A percentile compares a stretch with the other conserved stretches of the same genome.
phyloP scores from a whole-genome alignment of 768 basidiomycete genomes.

The Hydnum rufescens region DNA sequence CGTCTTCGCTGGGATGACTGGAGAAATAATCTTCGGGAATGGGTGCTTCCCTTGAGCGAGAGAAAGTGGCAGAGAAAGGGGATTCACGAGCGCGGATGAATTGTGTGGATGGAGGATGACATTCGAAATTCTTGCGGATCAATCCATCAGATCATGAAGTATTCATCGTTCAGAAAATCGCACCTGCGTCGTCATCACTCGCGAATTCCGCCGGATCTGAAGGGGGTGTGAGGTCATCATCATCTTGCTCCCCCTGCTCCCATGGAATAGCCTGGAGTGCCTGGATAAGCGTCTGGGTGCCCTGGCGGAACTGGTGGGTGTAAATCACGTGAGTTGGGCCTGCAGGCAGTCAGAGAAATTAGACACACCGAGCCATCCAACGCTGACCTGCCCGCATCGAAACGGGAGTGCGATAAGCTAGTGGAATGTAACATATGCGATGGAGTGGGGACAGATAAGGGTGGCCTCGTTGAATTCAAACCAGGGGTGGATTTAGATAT shows the following conservation, averaged over 20 bases:
- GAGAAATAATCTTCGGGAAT: not conserved
- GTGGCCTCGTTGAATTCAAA: no score
- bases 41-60: not conserved
- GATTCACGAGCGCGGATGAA: constrained; percentile 29
- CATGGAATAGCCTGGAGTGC: constrained; percentile 72
- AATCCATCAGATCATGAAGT: constrained; percentile 4
- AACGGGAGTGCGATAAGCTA: no score
- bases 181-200: not conserved
- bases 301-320: constrained; percentile 49
- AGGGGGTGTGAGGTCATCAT: constrained; percentile 33
- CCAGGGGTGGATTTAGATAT: no score
- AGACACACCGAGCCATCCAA: no score
- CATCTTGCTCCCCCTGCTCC: constrained; percentile 47
- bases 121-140: constrained; percentile 17
- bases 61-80: not conserved
- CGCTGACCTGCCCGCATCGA: no score
- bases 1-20: not conserved
- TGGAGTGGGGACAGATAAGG: no score
- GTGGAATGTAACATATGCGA: no score
- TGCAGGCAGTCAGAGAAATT: no score
- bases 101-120: constrained; percentile 76
- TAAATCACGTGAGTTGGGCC: no score
- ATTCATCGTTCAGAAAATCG: constrained; percentile 19
- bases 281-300: constrained; percentile 78
- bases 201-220: constrained; percentile 9